A percentile compares a stretch with the other conserved stretches of the same genome.
Evolutionary conservation across 345 rosid genomes (phyloP).

Genomic region (Citrus mangshanensis): DNA sequence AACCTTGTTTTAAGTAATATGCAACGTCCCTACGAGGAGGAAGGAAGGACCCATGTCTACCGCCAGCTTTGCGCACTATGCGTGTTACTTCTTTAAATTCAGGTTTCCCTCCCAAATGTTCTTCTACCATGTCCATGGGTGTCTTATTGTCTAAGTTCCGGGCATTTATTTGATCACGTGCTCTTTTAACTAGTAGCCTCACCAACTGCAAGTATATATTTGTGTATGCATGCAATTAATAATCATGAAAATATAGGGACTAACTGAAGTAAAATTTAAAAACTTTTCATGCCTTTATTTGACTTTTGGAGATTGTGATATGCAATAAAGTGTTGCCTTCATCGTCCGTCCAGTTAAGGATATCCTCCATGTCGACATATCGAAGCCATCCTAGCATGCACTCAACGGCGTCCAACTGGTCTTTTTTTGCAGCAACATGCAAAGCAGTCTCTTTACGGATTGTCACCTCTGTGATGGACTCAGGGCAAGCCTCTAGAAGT

Average conservation of each 20-base stretch:
- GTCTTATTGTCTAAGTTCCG: constrained; percentile 12
- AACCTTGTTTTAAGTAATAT: background rate
- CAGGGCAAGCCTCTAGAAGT: too few relatives aligned
- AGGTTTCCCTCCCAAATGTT: background rate
- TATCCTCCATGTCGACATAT: background rate
- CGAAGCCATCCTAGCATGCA: background rate
- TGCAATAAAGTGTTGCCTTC: constrained; percentile 29
- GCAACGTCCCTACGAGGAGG: background rate
- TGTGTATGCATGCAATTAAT: background rate
- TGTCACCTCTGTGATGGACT: too few relatives aligned
- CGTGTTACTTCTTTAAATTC: constrained; percentile 7
- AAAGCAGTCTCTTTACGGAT: background rate
- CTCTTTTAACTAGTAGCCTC: constrained; percentile 16
- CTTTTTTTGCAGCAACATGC: background rate
- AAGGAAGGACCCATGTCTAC: background rate
- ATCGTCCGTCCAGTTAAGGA: background rate
- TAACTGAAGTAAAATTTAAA: too few relatives aligned
- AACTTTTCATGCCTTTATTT: constrained; percentile 10
- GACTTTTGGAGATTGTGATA: constrained; percentile 16
- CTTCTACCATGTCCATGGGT: constrained; percentile 18
- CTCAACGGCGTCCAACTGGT: background rate
- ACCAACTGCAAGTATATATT: constrained; percentile 10
- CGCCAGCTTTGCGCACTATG: constrained; percentile 2
- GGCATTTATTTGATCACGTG: constrained; percentile 10
- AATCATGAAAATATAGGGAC: background rate